Conservation (phyloP, 352 stramenopile genomes). For the Phytophthora pluvialis region DNA sequence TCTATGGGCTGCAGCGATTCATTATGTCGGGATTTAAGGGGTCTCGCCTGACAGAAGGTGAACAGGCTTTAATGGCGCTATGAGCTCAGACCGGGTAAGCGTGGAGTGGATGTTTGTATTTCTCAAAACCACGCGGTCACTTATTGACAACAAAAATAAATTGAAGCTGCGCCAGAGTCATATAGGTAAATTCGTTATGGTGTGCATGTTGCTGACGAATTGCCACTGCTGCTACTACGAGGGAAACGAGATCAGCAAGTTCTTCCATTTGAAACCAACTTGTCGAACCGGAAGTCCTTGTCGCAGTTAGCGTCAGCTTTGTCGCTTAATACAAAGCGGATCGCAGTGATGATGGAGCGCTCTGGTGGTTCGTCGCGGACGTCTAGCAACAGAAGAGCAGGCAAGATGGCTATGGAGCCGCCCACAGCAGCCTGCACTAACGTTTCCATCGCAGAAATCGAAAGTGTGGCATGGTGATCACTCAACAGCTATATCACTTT, state of each 20-base stretch:
- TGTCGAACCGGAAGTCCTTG: conserved; percentile 19
- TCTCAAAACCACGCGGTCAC: too few relatives aligned
- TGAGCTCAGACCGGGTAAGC: too few relatives aligned
- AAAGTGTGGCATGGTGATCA: neutral
- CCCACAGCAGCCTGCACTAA: neutral
- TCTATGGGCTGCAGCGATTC: too few relatives aligned
- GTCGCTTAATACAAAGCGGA: conserved; percentile 1
- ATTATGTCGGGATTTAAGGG: too few relatives aligned
- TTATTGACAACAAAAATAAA: too few relatives aligned
- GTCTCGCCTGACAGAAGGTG: too few relatives aligned
- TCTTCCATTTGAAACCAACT: conserved; percentile 12
- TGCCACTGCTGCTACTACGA: conserved; percentile 10
- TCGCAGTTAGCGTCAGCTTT: conserved; percentile 14
- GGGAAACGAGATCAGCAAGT: conserved; percentile 21
- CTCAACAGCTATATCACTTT: neutral
- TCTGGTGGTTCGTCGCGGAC: neutral
- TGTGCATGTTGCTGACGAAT: conserved; percentile 19
- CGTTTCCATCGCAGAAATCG: neutral
- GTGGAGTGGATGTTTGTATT: too few relatives aligned
- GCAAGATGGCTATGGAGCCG: neutral
- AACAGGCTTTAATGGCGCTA: too few relatives aligned
- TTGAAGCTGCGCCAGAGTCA: conserved; percentile 4
- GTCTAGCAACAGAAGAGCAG: neutral
- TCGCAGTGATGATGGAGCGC: neutral
- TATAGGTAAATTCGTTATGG: conserved; percentile 15